Percentiles rank a stretch among this genome's conserved stretches.
Conservation (phyloP, 768 basidiomycete species). For the Asterophora parasitica region DNA sequence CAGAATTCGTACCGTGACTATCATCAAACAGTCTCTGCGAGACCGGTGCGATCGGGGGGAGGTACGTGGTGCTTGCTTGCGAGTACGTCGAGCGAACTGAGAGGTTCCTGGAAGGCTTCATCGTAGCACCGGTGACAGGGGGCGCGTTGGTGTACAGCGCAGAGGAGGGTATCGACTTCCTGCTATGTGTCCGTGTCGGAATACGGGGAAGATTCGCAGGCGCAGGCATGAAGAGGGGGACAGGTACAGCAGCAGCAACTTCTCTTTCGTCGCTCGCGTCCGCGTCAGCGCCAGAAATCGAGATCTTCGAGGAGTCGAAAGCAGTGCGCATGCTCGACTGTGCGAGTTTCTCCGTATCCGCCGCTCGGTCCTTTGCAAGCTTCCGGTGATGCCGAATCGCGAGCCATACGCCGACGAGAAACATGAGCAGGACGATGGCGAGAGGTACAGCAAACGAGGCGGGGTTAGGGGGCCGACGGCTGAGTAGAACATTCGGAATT, state of each 20-base stretch:
- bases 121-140: background rate
- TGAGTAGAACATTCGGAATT: slow-evolving; percentile 17
- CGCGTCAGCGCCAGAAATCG: slow-evolving; percentile 3
- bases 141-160: slow-evolving; percentile 6
- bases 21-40: background rate
- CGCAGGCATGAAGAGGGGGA: slow-evolving; percentile 19
- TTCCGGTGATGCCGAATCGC: slow-evolving; percentile 25
- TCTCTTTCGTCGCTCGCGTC: too few relatives aligned
- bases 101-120: slow-evolving; percentile 9
- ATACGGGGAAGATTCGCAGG: slow-evolving; percentile 8
- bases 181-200: slow-evolving; percentile 2
- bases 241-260: slow-evolving; percentile 10
- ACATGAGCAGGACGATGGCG: slow-evolving; percentile 26
- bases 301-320: slow-evolving; percentile 17
- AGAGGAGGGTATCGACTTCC: slow-evolving; percentile 10
- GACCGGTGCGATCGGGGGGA: background rate
- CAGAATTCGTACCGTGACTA: slow-evolving; percentile 3
- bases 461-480: slow-evolving; percentile 21
- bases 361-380: slow-evolving; percentile 15
- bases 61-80: background rate
- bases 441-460: slow-evolving; percentile 31
- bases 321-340: slow-evolving; percentile 13
- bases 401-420: slow-evolving; percentile 25
- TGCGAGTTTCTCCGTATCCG: slow-evolving; percentile 17
- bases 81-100: slow-evolving; percentile 2